A percentile compares a stretch with the other conserved stretches of the same genome.
Conservation (phyloP, 306 rosid genomes). For the Medicago truncatula region MtrunA17r5.0-ANR NC_053048.1:25548501-25549000, state of each 20-base stretch:
- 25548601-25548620: constrained; percentile 85
- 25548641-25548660: constrained; percentile 8
- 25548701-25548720: constrained; percentile 21
- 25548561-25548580: constrained; percentile 59
- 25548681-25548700: constrained; percentile 16
- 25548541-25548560: constrained; percentile 55
- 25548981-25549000: constrained; percentile 54
- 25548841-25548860: constrained; percentile 59
- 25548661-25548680: not conserved
- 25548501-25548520: constrained; percentile 53
- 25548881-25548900: constrained; percentile 51
- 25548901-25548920: constrained; percentile 59
- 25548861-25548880: constrained; percentile 44
- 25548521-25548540: constrained; percentile 66
- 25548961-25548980: constrained; percentile 42
- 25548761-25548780: constrained; percentile 11
- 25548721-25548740: constrained; percentile 14
- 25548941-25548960: constrained; percentile 47
- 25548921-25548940: constrained; percentile 49
- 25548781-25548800: not conserved
- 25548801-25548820: constrained; percentile 20
- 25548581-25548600: constrained; percentile 74
- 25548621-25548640: constrained; percentile 21
- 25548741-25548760: not conserved
- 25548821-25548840: constrained; percentile 52